These are phyloP conservation scores for Gamsiella multidivaricata DNA, from an alignment of 192 early-diverging fungal species.

Conservation along the genomic window DNA sequence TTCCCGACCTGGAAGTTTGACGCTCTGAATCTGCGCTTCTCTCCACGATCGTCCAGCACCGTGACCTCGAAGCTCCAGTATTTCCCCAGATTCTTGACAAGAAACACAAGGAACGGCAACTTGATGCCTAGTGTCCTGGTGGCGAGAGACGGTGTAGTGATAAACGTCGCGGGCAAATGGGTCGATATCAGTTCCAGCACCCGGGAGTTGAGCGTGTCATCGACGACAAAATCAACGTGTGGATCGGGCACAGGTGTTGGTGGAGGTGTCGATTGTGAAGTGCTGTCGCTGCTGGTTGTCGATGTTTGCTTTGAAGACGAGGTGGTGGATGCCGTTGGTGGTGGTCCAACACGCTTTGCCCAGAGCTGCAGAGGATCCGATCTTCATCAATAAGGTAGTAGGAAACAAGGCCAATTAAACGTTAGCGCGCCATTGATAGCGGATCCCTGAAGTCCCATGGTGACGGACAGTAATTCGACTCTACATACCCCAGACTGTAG, in stretches of 20 bases:
- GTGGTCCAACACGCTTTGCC: slow-evolving; percentile 31
- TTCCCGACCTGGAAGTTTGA: slow-evolving; percentile 88
- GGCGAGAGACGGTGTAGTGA: slow-evolving; percentile 81
- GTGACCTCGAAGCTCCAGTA: slow-evolving; percentile 95
- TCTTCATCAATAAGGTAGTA: neutral
- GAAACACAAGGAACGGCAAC: slow-evolving; percentile 87
- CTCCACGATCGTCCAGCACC: slow-evolving; percentile 85
- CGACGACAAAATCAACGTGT: slow-evolving; percentile 82
- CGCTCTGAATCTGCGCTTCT: slow-evolving; percentile 83
- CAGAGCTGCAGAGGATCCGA: slow-evolving; percentile 43
- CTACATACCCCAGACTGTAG: slow-evolving; percentile 83
- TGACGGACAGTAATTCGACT: neutral
- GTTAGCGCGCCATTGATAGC: neutral
- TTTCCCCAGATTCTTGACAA: slow-evolving; percentile 89
- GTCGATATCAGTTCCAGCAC: slow-evolving; percentile 85
- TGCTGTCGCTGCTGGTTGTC: slow-evolving; percentile 76
- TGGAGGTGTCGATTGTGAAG: slow-evolving; percentile 19
- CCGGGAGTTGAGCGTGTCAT: slow-evolving; percentile 83
- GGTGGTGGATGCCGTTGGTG: slow-evolving; percentile 3
- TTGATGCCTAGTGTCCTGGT: slow-evolving; percentile 90
- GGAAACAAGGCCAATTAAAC: neutral
- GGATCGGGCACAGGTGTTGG: slow-evolving; percentile 59
- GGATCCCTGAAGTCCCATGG: slow-evolving; percentile 1
- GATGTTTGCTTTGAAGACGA: slow-evolving; percentile 18
- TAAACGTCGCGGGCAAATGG: slow-evolving; percentile 87